Percentiles rank a stretch among this genome's conserved stretches.
phyloP scores from a whole-genome alignment of 352 stramenopile species.

The Thalassiosira mediterranea region DNA sequence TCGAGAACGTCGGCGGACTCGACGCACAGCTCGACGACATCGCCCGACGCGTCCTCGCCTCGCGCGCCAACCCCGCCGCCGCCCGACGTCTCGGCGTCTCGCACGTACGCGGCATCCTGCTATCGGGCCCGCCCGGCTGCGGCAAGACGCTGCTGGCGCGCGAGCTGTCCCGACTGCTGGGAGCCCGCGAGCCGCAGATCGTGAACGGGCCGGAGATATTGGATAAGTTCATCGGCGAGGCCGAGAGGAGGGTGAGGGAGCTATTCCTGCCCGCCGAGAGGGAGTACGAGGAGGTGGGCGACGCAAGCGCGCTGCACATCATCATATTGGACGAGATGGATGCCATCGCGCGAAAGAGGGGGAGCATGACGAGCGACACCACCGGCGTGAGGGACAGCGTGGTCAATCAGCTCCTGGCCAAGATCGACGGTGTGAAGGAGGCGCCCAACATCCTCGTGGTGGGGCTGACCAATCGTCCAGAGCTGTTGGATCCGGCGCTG shows the following conservation, averaged over 20 bases:
- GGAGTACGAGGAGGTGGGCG: conserved; percentile 86
- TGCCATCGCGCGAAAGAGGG: conserved; percentile 95
- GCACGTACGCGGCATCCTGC: conserved; percentile 78
- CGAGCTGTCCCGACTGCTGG: conserved; percentile 86
- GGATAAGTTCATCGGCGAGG: conserved; percentile 99
- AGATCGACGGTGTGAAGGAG: conserved; percentile 98
- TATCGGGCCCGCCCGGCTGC: conserved; percentile 81
- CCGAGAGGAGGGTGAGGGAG: conserved; percentile 85
- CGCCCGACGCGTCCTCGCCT: conserved; percentile 75
- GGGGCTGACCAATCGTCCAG: conserved; percentile 95
- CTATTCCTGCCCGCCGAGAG: conserved; percentile 98
- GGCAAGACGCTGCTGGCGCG: conserved; percentile 99
- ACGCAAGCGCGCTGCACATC: conserved; percentile 97
- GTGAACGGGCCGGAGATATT: conserved; percentile 99
- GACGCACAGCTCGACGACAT: conserved; percentile 81
- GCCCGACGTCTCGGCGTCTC: conserved; percentile 73
- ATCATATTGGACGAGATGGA: conserved; percentile 99
- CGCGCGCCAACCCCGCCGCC: conserved; percentile 65
- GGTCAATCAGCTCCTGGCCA: conserved; percentile 90
- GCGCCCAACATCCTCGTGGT: conserved; percentile 99
- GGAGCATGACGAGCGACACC: conserved; percentile 86
- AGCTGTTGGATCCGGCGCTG: conserved; percentile 91
- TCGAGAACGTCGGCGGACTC: conserved; percentile 79
- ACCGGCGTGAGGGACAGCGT: conserved; percentile 89
- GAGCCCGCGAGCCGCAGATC: conserved; percentile 92